A percentile compares a stretch with the other conserved stretches of the same genome.
phyloP scores from a whole-genome alignment of 805 yeast genomes.

The Saccharomycodes ludwigii region DNA sequence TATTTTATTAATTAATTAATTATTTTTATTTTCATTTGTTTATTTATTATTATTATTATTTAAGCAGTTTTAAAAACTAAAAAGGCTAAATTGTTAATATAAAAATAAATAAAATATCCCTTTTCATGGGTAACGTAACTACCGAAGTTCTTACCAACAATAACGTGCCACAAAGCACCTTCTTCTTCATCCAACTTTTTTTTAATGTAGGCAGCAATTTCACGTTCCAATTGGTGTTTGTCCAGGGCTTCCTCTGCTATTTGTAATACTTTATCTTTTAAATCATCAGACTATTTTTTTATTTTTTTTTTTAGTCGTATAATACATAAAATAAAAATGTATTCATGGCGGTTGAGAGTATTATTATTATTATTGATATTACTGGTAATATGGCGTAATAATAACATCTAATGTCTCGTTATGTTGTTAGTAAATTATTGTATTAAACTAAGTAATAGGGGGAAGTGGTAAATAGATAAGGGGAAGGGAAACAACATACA shows the following conservation, averaged over 20 bases:
- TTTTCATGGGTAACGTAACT: conserved; percentile 70
- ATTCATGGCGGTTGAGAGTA: no score
- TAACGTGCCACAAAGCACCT: conserved; percentile 72
- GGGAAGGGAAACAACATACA: conserved; percentile 11
- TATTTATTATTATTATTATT: conserved; percentile 2
- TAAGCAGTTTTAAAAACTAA: conserved; percentile 58
- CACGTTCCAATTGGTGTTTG: conserved; percentile 25
- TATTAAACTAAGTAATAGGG: no score
- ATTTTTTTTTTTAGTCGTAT: background rate
- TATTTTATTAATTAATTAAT: no score
- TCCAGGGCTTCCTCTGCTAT: conserved; percentile 15
- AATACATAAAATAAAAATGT: background rate
- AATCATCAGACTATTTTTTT: conserved; percentile 16
- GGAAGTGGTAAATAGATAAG: background rate
- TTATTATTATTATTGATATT: no score
- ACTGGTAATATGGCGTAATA: no score
- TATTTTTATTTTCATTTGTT: no score
- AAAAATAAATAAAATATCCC: conserved; percentile 60
- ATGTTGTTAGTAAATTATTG: conserved; percentile 5
- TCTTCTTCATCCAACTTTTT: conserved; percentile 47
- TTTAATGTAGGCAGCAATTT: conserved; percentile 53
- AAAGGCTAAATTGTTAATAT: conserved; percentile 56
- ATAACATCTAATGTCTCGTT: no score
- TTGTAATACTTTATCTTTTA: conserved; percentile 17
- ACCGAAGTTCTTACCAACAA: conserved; percentile 72